Base-by-base conservation (phyloP, 2,329 filamentous ascomycete species). In the Aspergillus niger region DNA sequence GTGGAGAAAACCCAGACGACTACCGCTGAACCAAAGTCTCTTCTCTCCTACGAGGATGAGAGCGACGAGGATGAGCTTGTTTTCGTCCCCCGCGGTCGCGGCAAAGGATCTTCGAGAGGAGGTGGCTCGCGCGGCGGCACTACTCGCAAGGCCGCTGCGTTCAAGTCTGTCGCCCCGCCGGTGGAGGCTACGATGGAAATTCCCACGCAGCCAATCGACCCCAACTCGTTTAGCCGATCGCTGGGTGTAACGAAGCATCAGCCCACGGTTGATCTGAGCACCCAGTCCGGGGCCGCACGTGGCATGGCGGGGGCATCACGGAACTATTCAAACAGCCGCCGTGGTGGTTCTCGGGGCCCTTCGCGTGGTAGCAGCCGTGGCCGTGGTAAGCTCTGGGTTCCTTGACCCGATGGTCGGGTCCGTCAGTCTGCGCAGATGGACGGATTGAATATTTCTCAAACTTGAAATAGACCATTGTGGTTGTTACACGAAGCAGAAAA, bases 21-120 rank as follows among this genome's bases (percentile, higher is more conserved):
- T 55, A 62, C 67, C 4, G 48, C 70, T 3, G 76, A 80, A 53
- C 76, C 77, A 8, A 80, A 80, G 65, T 74, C 78, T 4, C 67
- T 81, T 5, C 74, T 81, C 50, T 77, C 78, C 7, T 81, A 81
- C 61, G 79, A 81, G 38, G 78, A 77, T n/a, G 79, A 81, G 13
- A 81, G 77, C 39, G 79, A 81, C 22, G 79, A 81, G 59, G 79
- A 81, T 63, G 79, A 80, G 60, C 70, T 81, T 28, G 79, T 81
- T 2, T 81, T 81, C 59, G 75, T 79, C 28, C 77, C 77, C 26
- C 76, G 77, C 24, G 75, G 76, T 38, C 75, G 74, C 58, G 76
- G 73, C 41, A 78, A 77, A 63, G 68, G 74, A 11, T 51, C 67
- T 3, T 61, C 70, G 15, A 68, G 70, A 59, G 63, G 66, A 24